These are phyloP conservation scores for Thermothelomyces thermophilus DNA, from an alignment of 2,329 filamentous ascomycete species.

Conservation along the genomic window DNA sequence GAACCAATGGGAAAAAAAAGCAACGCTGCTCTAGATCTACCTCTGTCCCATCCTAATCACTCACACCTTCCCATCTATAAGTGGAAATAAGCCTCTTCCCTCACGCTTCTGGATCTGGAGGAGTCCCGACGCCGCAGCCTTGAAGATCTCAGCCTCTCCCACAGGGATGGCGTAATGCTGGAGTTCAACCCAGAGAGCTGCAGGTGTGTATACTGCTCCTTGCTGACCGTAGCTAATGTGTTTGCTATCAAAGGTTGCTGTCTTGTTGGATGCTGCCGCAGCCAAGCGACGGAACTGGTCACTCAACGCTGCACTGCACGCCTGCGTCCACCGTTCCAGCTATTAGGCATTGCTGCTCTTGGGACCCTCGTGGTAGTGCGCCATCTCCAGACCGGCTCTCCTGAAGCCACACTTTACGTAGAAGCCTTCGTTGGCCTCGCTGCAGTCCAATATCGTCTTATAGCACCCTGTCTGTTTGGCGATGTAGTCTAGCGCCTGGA, in stretches of 20 bases:
- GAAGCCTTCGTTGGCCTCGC: slow-evolving; percentile 92
- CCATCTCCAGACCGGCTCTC: slow-evolving; percentile 90
- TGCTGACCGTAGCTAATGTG: neutral
- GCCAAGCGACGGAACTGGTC: neutral
- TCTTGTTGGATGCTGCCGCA: slow-evolving; percentile 3
- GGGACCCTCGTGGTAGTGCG: slow-evolving; percentile 73
- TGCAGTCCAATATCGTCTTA: slow-evolving; percentile 95
- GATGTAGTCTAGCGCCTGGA: slow-evolving; percentile 86
- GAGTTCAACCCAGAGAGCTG: neutral
- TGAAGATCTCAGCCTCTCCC: neutral
- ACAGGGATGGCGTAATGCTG: neutral
- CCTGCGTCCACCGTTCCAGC: neutral
- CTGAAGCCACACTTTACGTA: slow-evolving; percentile 97
- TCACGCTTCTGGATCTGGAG: no score
- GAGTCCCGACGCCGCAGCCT: neutral
- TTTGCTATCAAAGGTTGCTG: slow-evolving; percentile 10
- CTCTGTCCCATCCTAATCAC: slow-evolving; percentile 1
- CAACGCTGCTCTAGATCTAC: slow-evolving; percentile 12
- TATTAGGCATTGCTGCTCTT: slow-evolving; percentile 39
- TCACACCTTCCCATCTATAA: neutral
- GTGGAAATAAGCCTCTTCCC: neutral
- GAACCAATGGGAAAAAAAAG: no score
- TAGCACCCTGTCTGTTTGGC: slow-evolving; percentile 89
- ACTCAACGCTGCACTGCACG: slow-evolving; percentile 1
- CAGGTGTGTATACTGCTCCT: neutral